phyloP scores from a whole-genome alignment of 768 basidiomycete species.

The Cyclocybe cylindracea region DNA sequence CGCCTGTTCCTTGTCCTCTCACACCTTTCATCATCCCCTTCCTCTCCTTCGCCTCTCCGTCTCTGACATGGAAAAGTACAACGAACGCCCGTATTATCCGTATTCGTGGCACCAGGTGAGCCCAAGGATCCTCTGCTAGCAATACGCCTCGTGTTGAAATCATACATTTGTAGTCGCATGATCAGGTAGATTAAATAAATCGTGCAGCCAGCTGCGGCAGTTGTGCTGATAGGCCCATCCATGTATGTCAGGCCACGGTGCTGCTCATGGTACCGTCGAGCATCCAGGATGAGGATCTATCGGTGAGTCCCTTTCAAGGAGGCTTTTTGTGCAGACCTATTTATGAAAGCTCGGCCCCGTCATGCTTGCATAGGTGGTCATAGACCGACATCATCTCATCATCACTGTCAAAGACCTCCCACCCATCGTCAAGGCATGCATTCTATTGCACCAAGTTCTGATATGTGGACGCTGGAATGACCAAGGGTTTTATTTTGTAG shows the following conservation, averaged over 20 bases:
- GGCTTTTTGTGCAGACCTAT: slow-evolving; percentile 6
- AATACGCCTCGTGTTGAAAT: slow-evolving; percentile 15
- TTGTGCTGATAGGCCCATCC: slow-evolving; percentile 14
- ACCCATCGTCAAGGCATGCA: slow-evolving; percentile 70
- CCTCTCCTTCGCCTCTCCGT: background rate
- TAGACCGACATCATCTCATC: slow-evolving; percentile 70
- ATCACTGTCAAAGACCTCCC: slow-evolving; percentile 73
- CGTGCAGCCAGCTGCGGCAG: background rate
- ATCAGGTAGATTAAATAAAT: slow-evolving; percentile 58
- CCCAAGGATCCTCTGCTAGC: background rate
- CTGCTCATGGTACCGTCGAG: slow-evolving; percentile 73
- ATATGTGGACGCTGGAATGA: background rate
- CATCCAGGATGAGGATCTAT: slow-evolving; percentile 70
- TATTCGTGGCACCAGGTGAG: slow-evolving; percentile 90
- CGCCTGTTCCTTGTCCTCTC: slow-evolving; percentile 6
- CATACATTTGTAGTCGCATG: slow-evolving; percentile 65
- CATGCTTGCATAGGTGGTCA: slow-evolving; percentile 52
- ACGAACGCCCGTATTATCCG: slow-evolving; percentile 40
- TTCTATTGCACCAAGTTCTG: background rate
- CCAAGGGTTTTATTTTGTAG: slow-evolving; percentile 33
- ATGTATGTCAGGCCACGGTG: slow-evolving; percentile 62
- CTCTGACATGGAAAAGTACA: slow-evolving; percentile 38
- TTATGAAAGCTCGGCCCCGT: background rate
- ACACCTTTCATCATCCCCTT: slow-evolving; percentile 11
- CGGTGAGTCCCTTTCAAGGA: slow-evolving; percentile 40